Conservation (phyloP, 202 grass and related monocot species). For the Elaeis oleifera region DNA sequence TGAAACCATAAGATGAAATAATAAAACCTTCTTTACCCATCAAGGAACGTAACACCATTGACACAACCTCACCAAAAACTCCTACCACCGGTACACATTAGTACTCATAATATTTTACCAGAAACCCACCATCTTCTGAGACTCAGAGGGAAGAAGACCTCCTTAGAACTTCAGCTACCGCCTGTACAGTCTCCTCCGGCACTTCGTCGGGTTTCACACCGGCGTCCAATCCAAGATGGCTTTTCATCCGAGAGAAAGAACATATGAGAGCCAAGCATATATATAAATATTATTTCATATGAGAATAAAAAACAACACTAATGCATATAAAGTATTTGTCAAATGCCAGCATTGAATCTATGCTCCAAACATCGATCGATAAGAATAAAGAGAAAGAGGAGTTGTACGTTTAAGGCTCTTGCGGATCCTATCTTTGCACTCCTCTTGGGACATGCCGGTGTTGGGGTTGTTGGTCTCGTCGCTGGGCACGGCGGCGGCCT, state of each 20-base stretch:
- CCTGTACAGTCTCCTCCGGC: slow-evolving; percentile 33
- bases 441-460: slow-evolving; percentile 33
- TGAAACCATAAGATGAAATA: no score
- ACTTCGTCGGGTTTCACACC: slow-evolving; percentile 49
- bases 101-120: background rate
- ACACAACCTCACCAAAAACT: no score
- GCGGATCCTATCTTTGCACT: slow-evolving; percentile 49
- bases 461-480: background rate
- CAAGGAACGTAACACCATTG: no score
- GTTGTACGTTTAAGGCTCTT: slow-evolving; percentile 41
- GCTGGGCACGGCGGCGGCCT: background rate
- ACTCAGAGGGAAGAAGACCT: slow-evolving; percentile 35
- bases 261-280: slow-evolving; percentile 70
- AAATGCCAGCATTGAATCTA: no score
- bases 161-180: slow-evolving; percentile 58
- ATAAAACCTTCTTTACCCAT: no score
- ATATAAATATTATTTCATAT: no score
- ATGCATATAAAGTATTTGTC: background rate
- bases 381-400: background rate
- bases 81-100: no score
- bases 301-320: background rate
- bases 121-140: slow-evolving; percentile 13
- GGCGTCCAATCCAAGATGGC: slow-evolving; percentile 44
- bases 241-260: slow-evolving; percentile 11
- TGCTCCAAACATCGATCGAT: background rate